Conservation (phyloP, 2,329 filamentous ascomycete genomes). For the Ceratocystis alfenasii region DNA sequence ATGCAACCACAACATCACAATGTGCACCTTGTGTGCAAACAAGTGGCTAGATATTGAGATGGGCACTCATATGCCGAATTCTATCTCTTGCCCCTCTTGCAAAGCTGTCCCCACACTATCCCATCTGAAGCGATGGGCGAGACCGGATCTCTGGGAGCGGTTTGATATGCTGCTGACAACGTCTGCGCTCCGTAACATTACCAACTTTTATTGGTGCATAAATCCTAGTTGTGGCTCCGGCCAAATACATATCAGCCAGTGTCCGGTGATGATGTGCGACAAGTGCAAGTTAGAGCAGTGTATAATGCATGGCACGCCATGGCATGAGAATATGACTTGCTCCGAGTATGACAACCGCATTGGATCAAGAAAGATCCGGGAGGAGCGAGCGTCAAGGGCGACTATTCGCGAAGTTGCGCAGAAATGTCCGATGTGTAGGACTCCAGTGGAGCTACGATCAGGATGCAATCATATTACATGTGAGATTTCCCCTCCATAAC, state of each 20-base stretch:
- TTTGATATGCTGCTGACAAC: constrained; percentile 31
- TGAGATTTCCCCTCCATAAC: constrained; percentile 20
- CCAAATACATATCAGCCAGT: constrained; percentile 29
- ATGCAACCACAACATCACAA: constrained; percentile 8
- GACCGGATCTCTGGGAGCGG: constrained; percentile 19
- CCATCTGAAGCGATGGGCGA: constrained; percentile 14
- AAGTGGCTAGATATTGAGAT: constrained; percentile 9
- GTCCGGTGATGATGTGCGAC: constrained; percentile 29
- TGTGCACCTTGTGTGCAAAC: constrained; percentile 18
- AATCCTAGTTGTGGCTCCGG: constrained; percentile 30
- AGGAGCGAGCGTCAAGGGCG: constrained; percentile 30
- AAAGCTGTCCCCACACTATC: not conserved
- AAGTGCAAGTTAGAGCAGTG: constrained; percentile 29
- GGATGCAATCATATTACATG: constrained; percentile 36
- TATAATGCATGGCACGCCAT: constrained; percentile 30
- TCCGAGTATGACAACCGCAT: constrained; percentile 30
- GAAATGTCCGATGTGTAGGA: constrained; percentile 31
- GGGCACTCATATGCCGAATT: constrained; percentile 4
- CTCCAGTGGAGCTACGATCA: constrained; percentile 29
- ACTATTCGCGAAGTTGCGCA: constrained; percentile 29
- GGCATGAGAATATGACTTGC: constrained; percentile 32
- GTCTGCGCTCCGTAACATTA: constrained; percentile 26
- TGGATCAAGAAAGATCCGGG: constrained; percentile 24
- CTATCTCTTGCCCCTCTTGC: constrained; percentile 15
- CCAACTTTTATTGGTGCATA: constrained; percentile 32